A percentile compares a stretch with the other conserved stretches of the same genome.
Evolutionary conservation across 768 basidiomycete species (phyloP).

Genomic region (Lepiota venenata): DNA sequence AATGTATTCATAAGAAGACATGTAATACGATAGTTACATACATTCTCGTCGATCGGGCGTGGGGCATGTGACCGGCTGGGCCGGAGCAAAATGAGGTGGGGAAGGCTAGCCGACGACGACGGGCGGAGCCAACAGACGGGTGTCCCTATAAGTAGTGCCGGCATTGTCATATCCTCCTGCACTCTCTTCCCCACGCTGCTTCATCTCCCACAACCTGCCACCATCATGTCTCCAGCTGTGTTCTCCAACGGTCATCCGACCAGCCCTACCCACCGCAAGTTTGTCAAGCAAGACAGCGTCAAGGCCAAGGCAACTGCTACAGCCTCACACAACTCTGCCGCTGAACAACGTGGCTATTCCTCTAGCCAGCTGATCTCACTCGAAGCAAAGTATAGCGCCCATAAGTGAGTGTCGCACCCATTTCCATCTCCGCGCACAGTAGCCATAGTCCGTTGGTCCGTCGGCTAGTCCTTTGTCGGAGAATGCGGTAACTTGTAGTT

Average conservation of each 20-base stretch:
- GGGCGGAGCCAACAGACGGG: constrained; percentile 15
- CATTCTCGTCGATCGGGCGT: neutral
- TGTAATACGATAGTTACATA: neutral
- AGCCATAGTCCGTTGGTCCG: neutral
- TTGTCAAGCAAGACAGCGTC: constrained; percentile 8
- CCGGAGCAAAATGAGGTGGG: constrained; percentile 4
- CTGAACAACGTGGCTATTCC: constrained; percentile 4
- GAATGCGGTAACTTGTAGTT: neutral
- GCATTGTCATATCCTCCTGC: constrained; percentile 1
- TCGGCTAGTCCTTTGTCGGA: neutral
- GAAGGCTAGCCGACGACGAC: constrained; percentile 10
- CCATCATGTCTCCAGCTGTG: constrained; percentile 8
- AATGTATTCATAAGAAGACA: neutral
- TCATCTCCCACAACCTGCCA: constrained; percentile 2
- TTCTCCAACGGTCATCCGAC: neutral
- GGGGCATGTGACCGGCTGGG: neutral
- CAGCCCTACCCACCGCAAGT: constrained; percentile 8
- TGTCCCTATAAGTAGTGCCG: constrained; percentile 5
- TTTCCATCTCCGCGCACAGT: constrained; percentile 1
- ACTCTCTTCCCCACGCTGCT: constrained; percentile 2
- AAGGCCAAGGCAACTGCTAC: constrained; percentile 11
- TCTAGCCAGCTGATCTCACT: constrained; percentile 58
- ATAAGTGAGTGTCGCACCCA: constrained; percentile 65
- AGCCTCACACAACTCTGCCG: neutral
- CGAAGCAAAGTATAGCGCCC: constrained; percentile 81